Conservation (phyloP, 108 stramenopile genomes). For the Poteriospumella lacustris region DNA sequence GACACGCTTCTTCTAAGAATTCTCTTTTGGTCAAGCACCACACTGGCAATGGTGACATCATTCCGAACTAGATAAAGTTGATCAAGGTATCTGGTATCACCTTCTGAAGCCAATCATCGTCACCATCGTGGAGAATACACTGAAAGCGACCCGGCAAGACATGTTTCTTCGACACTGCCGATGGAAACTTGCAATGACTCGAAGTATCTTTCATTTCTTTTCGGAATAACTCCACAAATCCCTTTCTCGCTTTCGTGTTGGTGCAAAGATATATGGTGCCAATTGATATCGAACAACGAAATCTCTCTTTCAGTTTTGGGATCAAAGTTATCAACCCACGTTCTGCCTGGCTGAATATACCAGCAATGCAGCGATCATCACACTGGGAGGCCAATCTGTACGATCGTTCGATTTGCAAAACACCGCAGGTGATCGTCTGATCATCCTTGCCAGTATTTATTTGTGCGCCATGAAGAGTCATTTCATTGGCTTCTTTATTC, state of each 20-base stretch:
- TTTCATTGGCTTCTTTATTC: neutral
- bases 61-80: too few species aligned
- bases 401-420: neutral
- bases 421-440: constrained; percentile 1
- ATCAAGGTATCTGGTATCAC: too few species aligned
- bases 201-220: neutral
- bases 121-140: too few species aligned
- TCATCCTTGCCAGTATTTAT: constrained; percentile 4
- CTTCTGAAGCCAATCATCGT: too few species aligned
- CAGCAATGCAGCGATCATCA: neutral
- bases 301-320: neutral
- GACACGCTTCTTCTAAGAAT: constrained; percentile 38
- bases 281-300: neutral
- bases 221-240: neutral
- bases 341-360: neutral
- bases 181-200: too few species aligned
- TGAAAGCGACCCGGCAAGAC: too few species aligned
- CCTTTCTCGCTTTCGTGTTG: neutral
- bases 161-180: too few species aligned
- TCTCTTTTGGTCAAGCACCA: constrained; percentile 97
- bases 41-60: constrained; percentile 97
- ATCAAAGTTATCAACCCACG: neutral
- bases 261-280: neutral
- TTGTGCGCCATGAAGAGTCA: constrained; percentile 4
- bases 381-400: neutral